A percentile compares a stretch with the other conserved stretches of the same genome.
phyloP scores from a whole-genome alignment of 495 filamentous ascomycete species.

The Aspergillus haitiensis region DNA sequence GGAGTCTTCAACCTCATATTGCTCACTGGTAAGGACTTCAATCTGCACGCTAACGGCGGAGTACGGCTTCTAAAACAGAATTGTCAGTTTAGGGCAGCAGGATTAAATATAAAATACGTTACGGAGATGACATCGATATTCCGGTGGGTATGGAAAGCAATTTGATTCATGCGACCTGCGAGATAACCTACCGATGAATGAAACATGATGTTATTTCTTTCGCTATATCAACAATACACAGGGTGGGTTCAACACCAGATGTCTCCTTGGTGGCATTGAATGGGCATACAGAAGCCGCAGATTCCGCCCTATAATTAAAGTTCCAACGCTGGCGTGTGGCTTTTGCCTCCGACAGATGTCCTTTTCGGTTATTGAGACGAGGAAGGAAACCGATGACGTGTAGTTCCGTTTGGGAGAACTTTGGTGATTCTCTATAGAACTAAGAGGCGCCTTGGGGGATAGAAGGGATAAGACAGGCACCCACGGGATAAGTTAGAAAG shows the following conservation, averaged over 20 bases:
- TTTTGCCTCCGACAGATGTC: not conserved
- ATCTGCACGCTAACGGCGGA: constrained; percentile 93
- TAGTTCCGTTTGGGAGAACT: not conserved
- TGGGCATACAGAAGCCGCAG: constrained; percentile 4
- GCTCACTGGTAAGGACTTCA: constrained; percentile 84
- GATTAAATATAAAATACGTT: not conserved
- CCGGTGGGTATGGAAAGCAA: not conserved
- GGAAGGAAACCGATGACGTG: constrained; percentile 1
- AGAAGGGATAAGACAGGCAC: no score
- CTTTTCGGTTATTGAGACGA: not conserved
- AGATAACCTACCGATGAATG: constrained; percentile 39
- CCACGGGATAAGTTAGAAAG: no score
- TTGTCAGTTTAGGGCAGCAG: constrained; percentile 1
- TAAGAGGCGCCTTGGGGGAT: no score
- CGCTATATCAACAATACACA: constrained; percentile 3
- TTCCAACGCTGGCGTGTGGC: not conserved
- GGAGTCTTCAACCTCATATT: constrained; percentile 86
- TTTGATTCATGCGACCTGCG: not conserved
- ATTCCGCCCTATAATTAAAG: not conserved
- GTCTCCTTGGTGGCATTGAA: not conserved
- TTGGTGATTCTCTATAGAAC: no score
- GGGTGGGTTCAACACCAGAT: not conserved
- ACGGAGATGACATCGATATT: not conserved
- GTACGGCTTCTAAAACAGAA: constrained; percentile 70
- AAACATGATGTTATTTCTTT: constrained; percentile 35